phyloP scores from a whole-genome alignment of 169 alveolate genomes.

The Amoebophrya sp. region DNA sequence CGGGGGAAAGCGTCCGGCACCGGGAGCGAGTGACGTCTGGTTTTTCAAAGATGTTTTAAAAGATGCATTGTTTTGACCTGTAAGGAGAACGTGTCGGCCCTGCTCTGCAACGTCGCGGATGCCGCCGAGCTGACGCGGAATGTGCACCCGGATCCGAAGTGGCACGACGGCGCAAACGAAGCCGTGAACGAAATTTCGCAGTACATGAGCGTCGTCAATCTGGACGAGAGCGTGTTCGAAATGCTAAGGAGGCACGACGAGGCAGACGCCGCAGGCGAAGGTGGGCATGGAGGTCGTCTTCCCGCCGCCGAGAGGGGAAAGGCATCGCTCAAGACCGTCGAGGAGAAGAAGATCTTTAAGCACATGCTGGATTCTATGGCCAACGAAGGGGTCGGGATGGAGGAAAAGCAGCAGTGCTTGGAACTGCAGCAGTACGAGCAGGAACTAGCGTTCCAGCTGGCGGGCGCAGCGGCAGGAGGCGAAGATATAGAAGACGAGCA shows the following conservation, averaged over 20 bases:
- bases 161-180: slow-evolving; percentile 6
- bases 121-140: slow-evolving; percentile 19
- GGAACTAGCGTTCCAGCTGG: neutral
- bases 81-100: neutral
- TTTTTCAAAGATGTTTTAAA: too few species aligned
- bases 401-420: neutral
- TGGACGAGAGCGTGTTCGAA: neutral
- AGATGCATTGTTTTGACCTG: too few species aligned
- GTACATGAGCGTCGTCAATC: slow-evolving; percentile 9
- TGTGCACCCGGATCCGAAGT: neutral
- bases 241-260: neutral
- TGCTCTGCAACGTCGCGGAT: slow-evolving; percentile 8
- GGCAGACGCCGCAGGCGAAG: too few species aligned
- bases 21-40: too few species aligned
- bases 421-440: slow-evolving; percentile 4
- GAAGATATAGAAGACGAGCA: too few species aligned
- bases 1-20: too few species aligned
- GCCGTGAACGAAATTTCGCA: slow-evolving; percentile 8
- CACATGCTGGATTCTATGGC: slow-evolving; percentile 13
- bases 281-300: too few species aligned
- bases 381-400: slow-evolving; percentile 12
- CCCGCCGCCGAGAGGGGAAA: neutral
- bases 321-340: neutral
- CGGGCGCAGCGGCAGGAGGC: neutral
- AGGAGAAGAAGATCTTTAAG: neutral